Conservation (phyloP, 768 basidiomycete species). For the Postia placenta region DNA sequence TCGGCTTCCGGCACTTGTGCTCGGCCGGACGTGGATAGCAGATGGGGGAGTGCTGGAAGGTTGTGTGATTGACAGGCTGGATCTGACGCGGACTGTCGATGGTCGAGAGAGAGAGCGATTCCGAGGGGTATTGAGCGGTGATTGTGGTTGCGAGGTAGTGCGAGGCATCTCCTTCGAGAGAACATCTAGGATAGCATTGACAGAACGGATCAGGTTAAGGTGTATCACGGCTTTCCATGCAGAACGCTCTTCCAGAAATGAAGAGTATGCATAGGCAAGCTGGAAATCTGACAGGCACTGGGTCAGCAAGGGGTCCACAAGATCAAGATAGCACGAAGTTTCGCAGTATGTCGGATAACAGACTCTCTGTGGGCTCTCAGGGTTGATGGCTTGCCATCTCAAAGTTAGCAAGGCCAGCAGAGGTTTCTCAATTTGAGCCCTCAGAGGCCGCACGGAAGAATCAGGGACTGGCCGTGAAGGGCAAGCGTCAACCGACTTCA, state of each 20-base stretch:
- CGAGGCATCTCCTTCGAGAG: constrained; percentile 38
- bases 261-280: constrained; percentile 60
- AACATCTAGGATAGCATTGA: constrained; percentile 55
- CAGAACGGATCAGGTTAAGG: constrained; percentile 73
- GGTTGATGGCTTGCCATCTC: too few species aligned
- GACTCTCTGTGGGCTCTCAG: too few species aligned
- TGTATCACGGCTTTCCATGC: constrained; percentile 75
- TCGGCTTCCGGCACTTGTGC: background rate
- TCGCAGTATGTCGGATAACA: too few species aligned
- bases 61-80: background rate
- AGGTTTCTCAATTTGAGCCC: too few species aligned
- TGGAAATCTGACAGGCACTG: constrained; percentile 82
- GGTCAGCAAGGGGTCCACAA: too few species aligned
- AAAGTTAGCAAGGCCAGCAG: too few species aligned
- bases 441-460: too few species aligned
- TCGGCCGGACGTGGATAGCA: background rate
- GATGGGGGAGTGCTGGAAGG: background rate
- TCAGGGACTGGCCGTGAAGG: too few species aligned
- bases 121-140: background rate
- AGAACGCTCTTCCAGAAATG: constrained; percentile 63
- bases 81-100: background rate
- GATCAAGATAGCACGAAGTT: too few species aligned
- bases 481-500: too few species aligned
- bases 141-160: constrained; percentile 1
- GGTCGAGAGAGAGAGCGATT: background rate